Evolutionary conservation across 768 basidiomycete genomes (phyloP).

Genomic region (Termitomyces sp.): DNA sequence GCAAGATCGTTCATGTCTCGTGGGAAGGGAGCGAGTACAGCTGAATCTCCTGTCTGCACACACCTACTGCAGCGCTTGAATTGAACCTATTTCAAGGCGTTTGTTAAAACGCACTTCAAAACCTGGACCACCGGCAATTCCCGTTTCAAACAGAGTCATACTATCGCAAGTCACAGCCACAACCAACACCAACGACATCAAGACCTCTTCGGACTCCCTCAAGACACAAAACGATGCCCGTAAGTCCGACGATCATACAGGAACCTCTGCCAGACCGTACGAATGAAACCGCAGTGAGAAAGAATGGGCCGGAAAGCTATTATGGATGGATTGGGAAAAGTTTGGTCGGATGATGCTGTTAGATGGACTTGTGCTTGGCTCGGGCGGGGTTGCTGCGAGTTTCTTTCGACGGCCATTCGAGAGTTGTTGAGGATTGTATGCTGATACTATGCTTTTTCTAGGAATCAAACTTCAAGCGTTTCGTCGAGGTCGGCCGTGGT

Average conservation of each 20-base stretch:
- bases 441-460: slow-evolving; percentile 21
- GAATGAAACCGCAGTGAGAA: slow-evolving; percentile 8
- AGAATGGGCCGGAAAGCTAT: slow-evolving; percentile 5
- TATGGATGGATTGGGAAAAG: slow-evolving; percentile 19
- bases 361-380: slow-evolving; percentile 2
- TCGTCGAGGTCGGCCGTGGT: slow-evolving; percentile 98
- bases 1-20: background rate
- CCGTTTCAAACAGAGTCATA: slow-evolving; percentile 17
- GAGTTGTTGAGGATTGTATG: background rate
- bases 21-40: background rate
- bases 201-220: slow-evolving; percentile 22
- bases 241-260: slow-evolving; percentile 16
- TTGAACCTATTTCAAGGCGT: no score
- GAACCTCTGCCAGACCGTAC: slow-evolving; percentile 11
- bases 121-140: slow-evolving; percentile 9
- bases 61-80: no score
- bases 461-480: slow-evolving; percentile 91
- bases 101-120: no score
- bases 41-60: no score
- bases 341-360: slow-evolving; percentile 11
- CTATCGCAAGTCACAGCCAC: slow-evolving; percentile 15
- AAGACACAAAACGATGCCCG: slow-evolving; percentile 28
- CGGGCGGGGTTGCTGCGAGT: slow-evolving; percentile 2
- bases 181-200: slow-evolving; percentile 15
- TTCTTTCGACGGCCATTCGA: background rate